A percentile compares a stretch with the other conserved stretches of the same genome.
phyloP scores from a whole-genome alignment of 208 protist genomes.

The Leishmania mexicana region DNA sequence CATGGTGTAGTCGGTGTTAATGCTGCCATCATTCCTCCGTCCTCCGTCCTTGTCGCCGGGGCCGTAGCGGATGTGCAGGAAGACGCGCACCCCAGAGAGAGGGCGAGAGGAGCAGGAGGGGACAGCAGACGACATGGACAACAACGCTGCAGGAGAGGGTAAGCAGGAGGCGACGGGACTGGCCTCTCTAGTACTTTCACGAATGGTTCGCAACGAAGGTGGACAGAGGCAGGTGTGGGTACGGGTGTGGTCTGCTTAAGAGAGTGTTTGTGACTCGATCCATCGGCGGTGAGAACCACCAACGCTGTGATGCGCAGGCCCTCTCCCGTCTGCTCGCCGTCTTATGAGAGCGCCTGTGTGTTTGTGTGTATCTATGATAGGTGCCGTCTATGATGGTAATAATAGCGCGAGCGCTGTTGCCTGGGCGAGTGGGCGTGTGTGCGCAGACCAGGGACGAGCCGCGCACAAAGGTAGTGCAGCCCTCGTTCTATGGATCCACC shows the following conservation, averaged over 20 bases:
- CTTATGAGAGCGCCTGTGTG: background rate
- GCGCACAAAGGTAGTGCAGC: background rate
- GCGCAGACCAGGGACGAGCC: background rate
- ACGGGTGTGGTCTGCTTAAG: background rate
- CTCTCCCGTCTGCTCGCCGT: background rate
- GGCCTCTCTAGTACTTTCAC: background rate
- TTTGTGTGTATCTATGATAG: background rate
- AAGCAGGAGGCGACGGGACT: background rate
- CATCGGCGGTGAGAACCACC: background rate
- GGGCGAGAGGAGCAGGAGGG: slow-evolving; percentile 18
- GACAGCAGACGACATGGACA: background rate
- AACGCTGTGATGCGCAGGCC: background rate
- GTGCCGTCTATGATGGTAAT: background rate
- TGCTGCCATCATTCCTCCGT: background rate
- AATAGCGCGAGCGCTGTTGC: background rate
- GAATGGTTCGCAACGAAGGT: background rate
- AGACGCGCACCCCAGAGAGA: slow-evolving; percentile 51
- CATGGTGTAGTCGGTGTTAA: background rate
- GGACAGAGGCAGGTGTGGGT: background rate
- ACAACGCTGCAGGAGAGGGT: background rate
- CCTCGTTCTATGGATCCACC: background rate
- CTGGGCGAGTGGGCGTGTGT: slow-evolving; percentile 2
- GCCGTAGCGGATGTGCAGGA: slow-evolving; percentile 61
- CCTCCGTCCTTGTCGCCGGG: background rate
- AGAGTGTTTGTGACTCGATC: background rate